A percentile compares a stretch with the other conserved stretches of the same genome.
Evolutionary conservation across 1,284 basidiomycete genomes (phyloP).

Genomic region (Cutaneotrichosporon cutaneum): DNA sequence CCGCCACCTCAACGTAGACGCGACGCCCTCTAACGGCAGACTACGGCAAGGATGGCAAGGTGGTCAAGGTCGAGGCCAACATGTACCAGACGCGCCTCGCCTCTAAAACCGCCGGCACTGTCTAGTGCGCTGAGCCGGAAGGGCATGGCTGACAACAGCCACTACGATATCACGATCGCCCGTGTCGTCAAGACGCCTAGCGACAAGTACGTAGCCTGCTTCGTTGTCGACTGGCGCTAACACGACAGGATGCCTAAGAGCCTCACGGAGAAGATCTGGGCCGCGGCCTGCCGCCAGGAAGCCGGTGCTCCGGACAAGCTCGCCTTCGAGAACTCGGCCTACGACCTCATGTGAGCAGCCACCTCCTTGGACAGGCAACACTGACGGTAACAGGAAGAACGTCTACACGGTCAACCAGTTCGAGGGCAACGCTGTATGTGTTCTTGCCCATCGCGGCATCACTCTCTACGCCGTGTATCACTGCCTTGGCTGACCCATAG

Average conservation of each 20-base stretch:
- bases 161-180: slow-evolving; percentile 22
- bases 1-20: no score
- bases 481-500: slow-evolving; percentile 21
- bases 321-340: slow-evolving; percentile 38
- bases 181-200: slow-evolving; percentile 20
- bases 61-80: slow-evolving; percentile 45
- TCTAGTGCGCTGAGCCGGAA: slow-evolving; percentile 27
- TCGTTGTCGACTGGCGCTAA: background rate
- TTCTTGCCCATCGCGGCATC: background rate
- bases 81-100: slow-evolving; percentile 43
- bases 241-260: slow-evolving; percentile 40
- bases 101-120: slow-evolving; percentile 31
- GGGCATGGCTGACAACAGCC: slow-evolving; percentile 19
- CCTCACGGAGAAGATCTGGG: slow-evolving; percentile 43
- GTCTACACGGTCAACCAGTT: slow-evolving; percentile 43
- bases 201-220: slow-evolving; percentile 29
- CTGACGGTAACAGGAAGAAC: slow-evolving; percentile 39
- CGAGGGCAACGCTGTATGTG: slow-evolving; percentile 29
- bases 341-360: slow-evolving; percentile 39
- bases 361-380: background rate
- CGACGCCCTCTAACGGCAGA: slow-evolving; percentile 16
- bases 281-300: slow-evolving; percentile 29
- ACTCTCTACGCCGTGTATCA: background rate
- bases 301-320: slow-evolving; percentile 21
- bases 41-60: slow-evolving; percentile 39